phyloP scores from a whole-genome alignment of 176 grass and related monocot genomes.

The Carex pumila region DNA sequence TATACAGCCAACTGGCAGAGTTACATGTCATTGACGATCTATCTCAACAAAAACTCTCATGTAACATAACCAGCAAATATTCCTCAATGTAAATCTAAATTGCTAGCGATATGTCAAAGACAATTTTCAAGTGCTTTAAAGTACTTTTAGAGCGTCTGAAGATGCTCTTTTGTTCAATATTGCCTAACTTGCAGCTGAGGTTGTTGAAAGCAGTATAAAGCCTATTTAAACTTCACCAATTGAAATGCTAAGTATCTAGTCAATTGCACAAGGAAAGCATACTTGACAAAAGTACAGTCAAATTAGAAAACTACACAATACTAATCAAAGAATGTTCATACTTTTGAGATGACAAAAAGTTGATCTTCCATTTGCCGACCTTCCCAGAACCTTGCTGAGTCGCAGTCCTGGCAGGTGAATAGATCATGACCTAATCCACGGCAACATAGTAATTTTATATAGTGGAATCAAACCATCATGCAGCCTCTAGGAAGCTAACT shows the following conservation, averaged over 20 bases:
- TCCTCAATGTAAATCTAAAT: neutral
- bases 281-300: neutral
- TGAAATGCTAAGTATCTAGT: neutral
- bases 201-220: neutral
- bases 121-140: neutral
- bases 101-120: neutral
- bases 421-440: slow-evolving; percentile 67
- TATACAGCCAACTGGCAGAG: neutral
- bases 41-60: slow-evolving; percentile 4
- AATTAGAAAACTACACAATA: slow-evolving; percentile 9
- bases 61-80: neutral
- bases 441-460: neutral
- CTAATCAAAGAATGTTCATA: slow-evolving; percentile 37
- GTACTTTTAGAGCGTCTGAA: neutral
- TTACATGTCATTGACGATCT: neutral
- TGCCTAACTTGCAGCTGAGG: neutral
- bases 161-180: neutral
- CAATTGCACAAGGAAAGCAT: neutral
- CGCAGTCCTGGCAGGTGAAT: slow-evolving; percentile 91
- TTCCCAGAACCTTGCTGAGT: slow-evolving; percentile 97
- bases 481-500: neutral
- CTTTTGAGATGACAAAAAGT: slow-evolving; percentile 96
- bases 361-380: slow-evolving; percentile 90
- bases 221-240: neutral
- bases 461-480: neutral